Evolutionary conservation across 805 yeast genomes (phyloP).

Genomic region (Candida germanica): DNA sequence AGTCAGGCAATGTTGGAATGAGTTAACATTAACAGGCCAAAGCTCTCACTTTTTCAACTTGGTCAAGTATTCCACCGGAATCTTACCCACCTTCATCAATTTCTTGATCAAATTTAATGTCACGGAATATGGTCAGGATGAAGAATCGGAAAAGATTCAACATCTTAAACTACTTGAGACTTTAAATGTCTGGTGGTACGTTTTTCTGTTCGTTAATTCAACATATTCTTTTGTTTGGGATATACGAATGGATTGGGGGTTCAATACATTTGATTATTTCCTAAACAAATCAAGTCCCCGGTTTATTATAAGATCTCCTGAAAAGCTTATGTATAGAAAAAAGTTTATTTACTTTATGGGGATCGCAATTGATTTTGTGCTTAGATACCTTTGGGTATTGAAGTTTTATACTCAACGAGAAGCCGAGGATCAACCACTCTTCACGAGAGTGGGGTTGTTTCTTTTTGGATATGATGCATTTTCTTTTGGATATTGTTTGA

Average conservation of each 20-base stretch:
- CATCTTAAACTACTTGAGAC: conserved; percentile 16
- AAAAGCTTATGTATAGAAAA: conserved; percentile 11
- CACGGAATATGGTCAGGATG: conserved; percentile 8
- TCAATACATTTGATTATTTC: conserved; percentile 47
- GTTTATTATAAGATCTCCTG: conserved; percentile 19
- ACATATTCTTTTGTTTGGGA: conserved; percentile 88
- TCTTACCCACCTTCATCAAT: conserved; percentile 36
- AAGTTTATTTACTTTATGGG: conserved; percentile 51
- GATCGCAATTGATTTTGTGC: conserved; percentile 54
- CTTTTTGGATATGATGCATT: conserved; percentile 39
- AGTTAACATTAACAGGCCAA: conserved; percentile 52
- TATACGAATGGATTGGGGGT: conserved; percentile 82
- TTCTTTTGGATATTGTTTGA: conserved; percentile 57
- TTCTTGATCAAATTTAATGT: conserved; percentile 22
- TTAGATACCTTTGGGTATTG: conserved; percentile 77
- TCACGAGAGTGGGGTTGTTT: conserved; percentile 22
- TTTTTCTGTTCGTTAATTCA: conserved; percentile 57
- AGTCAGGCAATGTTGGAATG: conserved; percentile 76
- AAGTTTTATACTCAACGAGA: conserved; percentile 42
- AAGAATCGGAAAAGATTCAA: conserved; percentile 9
- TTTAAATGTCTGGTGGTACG: conserved; percentile 42
- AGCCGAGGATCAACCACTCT: conserved; percentile 15
- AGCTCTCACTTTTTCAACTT: conserved; percentile 65
- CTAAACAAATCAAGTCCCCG: conserved; percentile 12
- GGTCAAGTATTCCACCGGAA: conserved; percentile 66